Base-by-base conservation (phyloP, 305 asterid genomes). In the Ajuga reptans region DNA sequence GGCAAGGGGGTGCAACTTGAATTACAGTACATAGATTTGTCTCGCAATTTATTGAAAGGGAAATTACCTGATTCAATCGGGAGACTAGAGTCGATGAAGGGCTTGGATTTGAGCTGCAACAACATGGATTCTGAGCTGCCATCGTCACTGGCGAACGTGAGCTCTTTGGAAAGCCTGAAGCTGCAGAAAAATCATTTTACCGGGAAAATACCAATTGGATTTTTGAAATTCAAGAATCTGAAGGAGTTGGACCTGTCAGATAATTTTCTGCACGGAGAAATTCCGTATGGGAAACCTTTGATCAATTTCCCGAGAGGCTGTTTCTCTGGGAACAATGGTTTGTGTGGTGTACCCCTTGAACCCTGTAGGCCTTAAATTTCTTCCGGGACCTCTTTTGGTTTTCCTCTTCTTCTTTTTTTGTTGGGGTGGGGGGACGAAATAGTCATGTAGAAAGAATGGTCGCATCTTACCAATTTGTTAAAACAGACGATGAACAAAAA, bases 341-440 rank as follows among this genome's bases (percentile, higher is more conserved):
- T 89, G 29, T 87, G 96, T 12, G 91, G 96, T 9, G 45, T 61
- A 64, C 96, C 94, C n/a, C 85, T 89, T 7, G 64, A 73, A 10
- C 83, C 84, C 31, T 89, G 93, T 72, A 53, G 12, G 16, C 56
- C 75, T 61, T 81, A 33, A 58, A 36, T 66, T 21, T 21, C 27
- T 21, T 21, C 27, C 1, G 27, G 27, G 2, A 2, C 27, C 27
- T 21, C 27, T 21, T n/a, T n/a, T 21, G 27, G 1, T 27, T 14
- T 4, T 45, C 39, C 29, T 46, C 52, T 73, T 68, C 29, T 7
- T 45, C 47, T 21, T 21, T 21, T 21, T 21, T 21, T 21, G 27
- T 21, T 21, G 27, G 27, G 27, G 2, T 21, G 27, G 27, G 27
- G 27, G 27, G 27, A 2, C 1, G 27, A 2, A n/a, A 2, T 21